A percentile compares a stretch with the other conserved stretches of the same genome.
These are phyloP conservation scores for Vaccinium darrowii DNA, from an alignment of 148 eudicot genomes.

Conservation along the genomic window DNA sequence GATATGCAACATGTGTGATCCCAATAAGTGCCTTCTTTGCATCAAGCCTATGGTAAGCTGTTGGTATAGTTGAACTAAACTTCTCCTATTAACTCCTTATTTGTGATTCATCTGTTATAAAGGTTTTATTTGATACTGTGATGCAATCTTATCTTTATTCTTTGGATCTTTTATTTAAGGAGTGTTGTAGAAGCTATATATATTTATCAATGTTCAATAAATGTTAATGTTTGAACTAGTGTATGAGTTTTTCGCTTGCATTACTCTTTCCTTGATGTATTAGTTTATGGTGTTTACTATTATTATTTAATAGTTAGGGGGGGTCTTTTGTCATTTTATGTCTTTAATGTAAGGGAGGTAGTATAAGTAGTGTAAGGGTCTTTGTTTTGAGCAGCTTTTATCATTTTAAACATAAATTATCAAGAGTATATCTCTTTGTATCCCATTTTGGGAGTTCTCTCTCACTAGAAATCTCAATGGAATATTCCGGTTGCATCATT, in stretches of 20 bases:
- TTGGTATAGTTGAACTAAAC: background rate
- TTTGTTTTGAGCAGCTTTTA: no score
- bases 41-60: conserved; percentile 82
- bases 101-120: background rate
- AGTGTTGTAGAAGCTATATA: background rate
- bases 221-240: background rate
- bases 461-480: no score
- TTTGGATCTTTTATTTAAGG: background rate
- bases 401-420: no score
- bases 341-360: no score
- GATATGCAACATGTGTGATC: conserved; percentile 78
- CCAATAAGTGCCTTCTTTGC: conserved; percentile 94
- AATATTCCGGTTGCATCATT: no score
- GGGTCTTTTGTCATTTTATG: no score
- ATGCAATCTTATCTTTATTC: background rate
- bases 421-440: no score
- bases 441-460: no score
- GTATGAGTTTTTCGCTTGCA: background rate
- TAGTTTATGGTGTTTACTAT: no score
- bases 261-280: background rate
- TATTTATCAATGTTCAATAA: background rate
- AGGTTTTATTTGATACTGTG: background rate
- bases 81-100: background rate
- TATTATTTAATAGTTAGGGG: no score
- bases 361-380: no score